Base-by-base conservation (phyloP, 108 stramenopile genomes). In the Pseudonitzschia multistriata region DNA sequence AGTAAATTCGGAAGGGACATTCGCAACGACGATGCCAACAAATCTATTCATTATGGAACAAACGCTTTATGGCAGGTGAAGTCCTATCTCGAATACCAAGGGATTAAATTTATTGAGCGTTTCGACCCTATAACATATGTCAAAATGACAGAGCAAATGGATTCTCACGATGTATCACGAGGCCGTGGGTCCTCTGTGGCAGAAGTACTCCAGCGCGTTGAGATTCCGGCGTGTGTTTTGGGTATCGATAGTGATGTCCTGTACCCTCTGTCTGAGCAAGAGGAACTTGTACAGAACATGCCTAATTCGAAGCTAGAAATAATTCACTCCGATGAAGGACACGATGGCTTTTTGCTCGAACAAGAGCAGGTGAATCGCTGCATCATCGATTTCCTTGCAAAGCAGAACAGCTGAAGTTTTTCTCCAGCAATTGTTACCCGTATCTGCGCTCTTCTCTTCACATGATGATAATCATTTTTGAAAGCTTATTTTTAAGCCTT, bases 81-180 rank as follows among this genome's bases (percentile, higher is more conserved):
- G 77, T 78, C 77, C 21, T 97, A 97, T 79, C 62, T 97, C 35
- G 87, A 94, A 66, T 95, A 97, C 55, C 94, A 97, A 72, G 96
- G 96, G 0, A 45, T 74, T 59, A 97, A 97, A 70, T 97, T 97
- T 73, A 60, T 93, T 13, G 73, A 75, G 55, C 78, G 96, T 1
- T 96, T 97, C 70, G 96, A 97, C 78, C 91, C 96, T 22, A 77
- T 96, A 25, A 94, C 93, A 34, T 97, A 96, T 72, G 87, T 97
- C 49, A 90, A 92, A 55, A 55, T 97, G 74, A 97, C 95, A 48
- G 93, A 96, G 69, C 93, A 92, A 73, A 93, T 97, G 93, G 95
- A 96, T 78, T 83, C 88, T 5, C 96, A 97, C 62, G 93, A 97
- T 67, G 69, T 97, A 19, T 79, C 83, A 25, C 83, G 96, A 29